Evolutionary conservation across 164 flowering plant species (phyloP), one percentile per base, ranked within the genome.

Genomic region (Pachysandra terminalis): DNA sequence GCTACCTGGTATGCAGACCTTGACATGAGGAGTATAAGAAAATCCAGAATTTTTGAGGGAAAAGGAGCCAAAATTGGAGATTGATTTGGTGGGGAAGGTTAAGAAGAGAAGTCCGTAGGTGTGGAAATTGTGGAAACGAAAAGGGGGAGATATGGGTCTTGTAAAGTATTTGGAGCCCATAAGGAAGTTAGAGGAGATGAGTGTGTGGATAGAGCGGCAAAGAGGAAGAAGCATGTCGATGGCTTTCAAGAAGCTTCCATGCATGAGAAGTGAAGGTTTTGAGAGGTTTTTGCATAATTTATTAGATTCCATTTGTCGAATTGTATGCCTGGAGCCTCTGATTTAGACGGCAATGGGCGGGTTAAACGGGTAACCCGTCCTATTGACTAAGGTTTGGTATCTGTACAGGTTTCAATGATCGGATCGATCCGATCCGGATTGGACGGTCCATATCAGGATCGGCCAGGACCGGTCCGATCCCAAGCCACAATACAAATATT

Each of bases 101-200:
- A 52, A 65, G 27, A 67, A 28, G n/a, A 72, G 61, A 9, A 66
- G 66, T 49, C 48, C 68, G 59, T 19, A 19, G 63, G 56, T 24
- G 71, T 48, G 58, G 10, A 40, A 28, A 21, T 54, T 64, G 23
- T 41, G 74, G 19, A 14, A 25, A 8, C 19, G 59, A 15, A 64
- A 71, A 37, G 68, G 57, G 28, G 69, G 63, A 17, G 66, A 59
- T 13, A 48, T 63, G 28, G 72, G 67, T 26, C 22, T 9, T 9
- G 72, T 7, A 13, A 9, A 45, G 26, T 63, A 62, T 49, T 71
- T 74, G 61, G 80, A 68, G 13, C 27, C 67, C 82, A 76, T 69
- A 28, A 66, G 52, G n/a, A 59, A 65, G 68, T 13, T n/a, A 28
- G 61, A 52, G 60, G 52, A 68, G 74, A 71, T 45, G 49, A 66